Evolutionary conservation across 2,329 filamentous ascomycete genomes (phyloP).

Genomic region (Talaromyces sp.): DNA sequence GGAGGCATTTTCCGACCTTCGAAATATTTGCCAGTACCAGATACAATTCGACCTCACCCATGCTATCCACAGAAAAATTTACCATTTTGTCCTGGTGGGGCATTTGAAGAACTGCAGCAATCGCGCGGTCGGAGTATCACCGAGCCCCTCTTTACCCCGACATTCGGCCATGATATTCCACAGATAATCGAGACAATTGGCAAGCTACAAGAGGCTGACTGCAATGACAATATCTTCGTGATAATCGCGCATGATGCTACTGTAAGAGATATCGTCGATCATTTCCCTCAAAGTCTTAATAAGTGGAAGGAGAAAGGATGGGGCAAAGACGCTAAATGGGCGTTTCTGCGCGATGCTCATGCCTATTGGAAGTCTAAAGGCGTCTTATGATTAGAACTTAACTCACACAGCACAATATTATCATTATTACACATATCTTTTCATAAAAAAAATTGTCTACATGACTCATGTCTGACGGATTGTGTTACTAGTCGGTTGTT

Average conservation of each 20-base stretch:
- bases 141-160: conserved; percentile 23
- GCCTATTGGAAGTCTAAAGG: conserved; percentile 6
- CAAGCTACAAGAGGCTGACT: conserved; percentile 12
- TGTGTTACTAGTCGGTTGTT: too few species aligned
- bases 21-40: conserved; percentile 42
- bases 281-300: conserved; percentile 34
- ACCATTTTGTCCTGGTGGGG: conserved; percentile 5
- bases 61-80: neutral
- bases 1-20: conserved; percentile 51
- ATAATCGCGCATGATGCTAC: conserved; percentile 34
- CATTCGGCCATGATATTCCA: conserved; percentile 29
- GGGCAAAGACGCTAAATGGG: conserved; percentile 24
- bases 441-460: too few species aligned
- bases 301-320: conserved; percentile 32
- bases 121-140: conserved; percentile 10
- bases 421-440: too few species aligned
- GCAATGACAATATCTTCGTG: conserved; percentile 29
- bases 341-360: conserved; percentile 20
- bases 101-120: conserved; percentile 14
- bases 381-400: conserved; percentile 1
- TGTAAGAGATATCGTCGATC: conserved; percentile 24
- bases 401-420: too few species aligned
- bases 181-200: conserved; percentile 22
- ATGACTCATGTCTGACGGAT: too few species aligned
- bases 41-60: neutral